Evolutionary conservation across 805 yeast species (phyloP), one percentile per base, ranked within the genome.

Genomic region (Wickerhamiella spandovensis): DNA sequence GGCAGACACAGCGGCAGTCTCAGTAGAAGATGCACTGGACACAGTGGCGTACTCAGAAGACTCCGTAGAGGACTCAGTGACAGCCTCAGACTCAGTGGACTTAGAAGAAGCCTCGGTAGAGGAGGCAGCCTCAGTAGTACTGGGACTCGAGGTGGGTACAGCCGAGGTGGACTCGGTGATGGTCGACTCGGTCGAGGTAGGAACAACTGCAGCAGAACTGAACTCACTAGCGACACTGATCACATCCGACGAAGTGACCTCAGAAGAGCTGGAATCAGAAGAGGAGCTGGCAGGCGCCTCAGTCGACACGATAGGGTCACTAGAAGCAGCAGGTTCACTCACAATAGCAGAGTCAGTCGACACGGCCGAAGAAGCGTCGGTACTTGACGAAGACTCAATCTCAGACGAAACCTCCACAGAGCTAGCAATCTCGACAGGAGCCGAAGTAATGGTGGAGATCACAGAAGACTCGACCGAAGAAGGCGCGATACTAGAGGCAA

Each of bases 301-400:
- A 9, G 32, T 28, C 32, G 32, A 5, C 15, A 15, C 7, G 32
- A 28, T 15, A 9, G 32, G 3, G 15, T 28, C 15, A 5, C 28
- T 43, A 7, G 50, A 38, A 12, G 51, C 37, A 21, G 43, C 47
- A 17, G 43, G 17, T 24, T 24, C 43, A 35, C 24, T n/a, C 20
- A 41, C 25, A 5, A 46, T 17, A 7, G 17, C 46, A 28, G 50
- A 23, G 13, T 45, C 42, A 18, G 37, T 23, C 8, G 47, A 30
- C 2, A n/a, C n/a, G n/a, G n/a, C n/a, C n/a, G 47, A 21, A 35
- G 23, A 7, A 22, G 32, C 3, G 15, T 28, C 32, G 32, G 32
- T 28, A n/a, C n/a, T n/a, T n/a, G n/a, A n/a, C 32, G 32, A 28
- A 28, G 32, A 28, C 6, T 6, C 30, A 25, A 25, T 6, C 32